Evolutionary conservation across 768 basidiomycete genomes (phyloP).

Genomic region (Mycena polygramma): DNA sequence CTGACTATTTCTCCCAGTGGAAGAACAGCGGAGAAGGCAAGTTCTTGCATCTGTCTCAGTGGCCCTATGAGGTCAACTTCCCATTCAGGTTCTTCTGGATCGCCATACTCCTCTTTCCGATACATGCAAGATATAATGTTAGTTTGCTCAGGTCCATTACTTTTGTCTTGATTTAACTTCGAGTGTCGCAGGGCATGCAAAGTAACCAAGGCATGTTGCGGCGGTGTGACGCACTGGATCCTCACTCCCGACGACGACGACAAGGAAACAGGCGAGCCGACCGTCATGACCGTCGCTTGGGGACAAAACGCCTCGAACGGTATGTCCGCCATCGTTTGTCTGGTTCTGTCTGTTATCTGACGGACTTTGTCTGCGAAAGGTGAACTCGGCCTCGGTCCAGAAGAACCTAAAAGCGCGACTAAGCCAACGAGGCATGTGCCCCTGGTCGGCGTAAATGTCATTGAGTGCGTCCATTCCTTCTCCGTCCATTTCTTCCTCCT

Average conservation of each 20-base stretch:
- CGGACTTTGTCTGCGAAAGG: conserved; percentile 51
- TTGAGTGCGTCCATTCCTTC: conserved; percentile 66
- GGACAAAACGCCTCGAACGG: conserved; percentile 91
- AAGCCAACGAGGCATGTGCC: conserved; percentile 81
- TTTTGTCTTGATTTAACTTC: conserved; percentile 23
- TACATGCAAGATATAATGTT: conserved; percentile 90
- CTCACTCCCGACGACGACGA: conserved; percentile 79
- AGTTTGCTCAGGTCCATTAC: conserved; percentile 37
- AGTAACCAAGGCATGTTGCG: conserved; percentile 74
- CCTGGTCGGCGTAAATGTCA: conserved; percentile 83
- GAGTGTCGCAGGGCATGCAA: conserved; percentile 77
- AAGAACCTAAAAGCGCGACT: conserved; percentile 88
- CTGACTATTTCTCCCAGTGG: conserved; percentile 68
- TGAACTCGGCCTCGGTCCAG: conserved; percentile 85
- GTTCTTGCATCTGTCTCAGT: not conserved
- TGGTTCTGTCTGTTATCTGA: not conserved
- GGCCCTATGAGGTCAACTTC: not conserved
- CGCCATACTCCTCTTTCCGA: conserved; percentile 89
- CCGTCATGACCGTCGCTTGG: conserved; percentile 87
- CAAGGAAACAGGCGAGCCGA: conserved; percentile 43
- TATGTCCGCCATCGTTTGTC: conserved; percentile 41
- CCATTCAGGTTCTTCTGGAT: conserved; percentile 85
- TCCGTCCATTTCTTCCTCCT: conserved; percentile 4
- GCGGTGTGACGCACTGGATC: conserved; percentile 92
- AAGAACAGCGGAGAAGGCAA: conserved; percentile 94